Conservation (phyloP, 495 filamentous ascomycete species). For the Hypoxylon lenormandii region DNA sequence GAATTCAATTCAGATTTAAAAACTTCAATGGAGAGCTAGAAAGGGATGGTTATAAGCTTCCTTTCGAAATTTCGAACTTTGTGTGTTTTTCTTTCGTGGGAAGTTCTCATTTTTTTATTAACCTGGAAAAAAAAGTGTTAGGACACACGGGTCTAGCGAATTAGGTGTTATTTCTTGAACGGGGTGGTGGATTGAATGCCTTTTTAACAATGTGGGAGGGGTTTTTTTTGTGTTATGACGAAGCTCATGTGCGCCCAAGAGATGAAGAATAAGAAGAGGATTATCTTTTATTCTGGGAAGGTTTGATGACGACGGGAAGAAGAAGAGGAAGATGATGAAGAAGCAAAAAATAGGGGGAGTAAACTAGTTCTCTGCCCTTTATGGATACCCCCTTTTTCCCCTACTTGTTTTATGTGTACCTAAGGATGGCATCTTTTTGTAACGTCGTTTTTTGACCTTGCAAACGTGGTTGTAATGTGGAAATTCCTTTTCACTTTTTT, state of each 20-base stretch:
- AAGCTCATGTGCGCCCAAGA: neutral
- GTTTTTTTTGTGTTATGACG: neutral
- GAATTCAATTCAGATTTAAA: conserved; percentile 1
- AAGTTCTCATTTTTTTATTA: conserved; percentile 13
- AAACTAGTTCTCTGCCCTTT: conserved; percentile 16
- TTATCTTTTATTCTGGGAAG: neutral
- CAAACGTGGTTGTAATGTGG: conserved; percentile 30
- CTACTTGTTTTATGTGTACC: conserved; percentile 23
- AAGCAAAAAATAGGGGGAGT: conserved; percentile 31
- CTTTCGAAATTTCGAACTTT: conserved; percentile 8
- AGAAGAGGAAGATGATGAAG: conserved; percentile 18
- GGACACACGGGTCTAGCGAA: neutral
- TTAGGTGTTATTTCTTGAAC: conserved; percentile 1
- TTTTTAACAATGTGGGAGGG: neutral
- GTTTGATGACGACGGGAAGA: neutral
- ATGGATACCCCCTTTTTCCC: conserved; percentile 39
- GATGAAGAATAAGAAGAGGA: neutral
- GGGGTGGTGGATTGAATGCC: neutral
- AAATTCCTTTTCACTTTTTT: conserved; percentile 3
- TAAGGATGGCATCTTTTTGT: conserved; percentile 8
- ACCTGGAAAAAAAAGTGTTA: conserved; percentile 1
- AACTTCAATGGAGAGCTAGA: neutral
- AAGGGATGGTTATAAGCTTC: conserved; percentile 13
- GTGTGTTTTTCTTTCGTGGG: conserved; percentile 11
- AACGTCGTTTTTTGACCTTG: neutral